Percentiles rank a stretch among this genome's conserved stretches.
Conservation (phyloP, 2,329 filamentous ascomycete species). For the Botrytis fabae region DNA sequence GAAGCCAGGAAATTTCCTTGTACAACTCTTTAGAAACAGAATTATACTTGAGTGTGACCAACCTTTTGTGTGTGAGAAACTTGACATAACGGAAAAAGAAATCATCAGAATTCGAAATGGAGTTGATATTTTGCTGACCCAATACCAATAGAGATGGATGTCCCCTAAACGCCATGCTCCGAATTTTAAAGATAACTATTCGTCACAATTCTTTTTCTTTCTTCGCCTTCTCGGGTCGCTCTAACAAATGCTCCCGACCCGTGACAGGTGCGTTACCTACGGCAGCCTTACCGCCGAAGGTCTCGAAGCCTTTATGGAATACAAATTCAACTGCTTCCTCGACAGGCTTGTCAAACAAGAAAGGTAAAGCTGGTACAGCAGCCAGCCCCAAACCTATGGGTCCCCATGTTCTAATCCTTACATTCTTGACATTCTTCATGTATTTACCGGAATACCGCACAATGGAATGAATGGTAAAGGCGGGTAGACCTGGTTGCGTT, state of each 20-base stretch:
- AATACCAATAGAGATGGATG: conserved; percentile 18
- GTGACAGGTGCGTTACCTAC: conserved; percentile 57
- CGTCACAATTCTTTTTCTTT: conserved; percentile 32
- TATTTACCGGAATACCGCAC: conserved; percentile 85
- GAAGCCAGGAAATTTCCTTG: not conserved
- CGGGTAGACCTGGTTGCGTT: conserved; percentile 26
- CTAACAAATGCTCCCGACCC: conserved; percentile 52
- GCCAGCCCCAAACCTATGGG: conserved; percentile 82
- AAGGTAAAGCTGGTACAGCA: conserved; percentile 80
- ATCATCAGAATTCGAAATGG: not conserved
- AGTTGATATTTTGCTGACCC: conserved; percentile 8
- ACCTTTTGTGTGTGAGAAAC: not conserved
- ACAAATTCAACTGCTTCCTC: conserved; percentile 88
- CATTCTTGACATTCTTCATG: conserved; percentile 80
- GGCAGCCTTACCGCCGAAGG: conserved; percentile 62
- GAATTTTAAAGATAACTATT: conserved; percentile 10
- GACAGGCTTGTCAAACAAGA: conserved; percentile 86
- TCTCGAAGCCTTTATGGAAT: conserved; percentile 79
- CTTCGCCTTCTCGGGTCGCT: conserved; percentile 29
- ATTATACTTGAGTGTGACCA: conserved; percentile 15
- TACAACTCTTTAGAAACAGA: conserved; percentile 4
- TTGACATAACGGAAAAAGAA: not conserved
- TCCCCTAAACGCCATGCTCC: conserved; percentile 23
- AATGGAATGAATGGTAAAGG: conserved; percentile 55
- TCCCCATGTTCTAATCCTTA: conserved; percentile 75